Percentiles rank a stretch among this genome's conserved stretches.
phyloP scores from a whole-genome alignment of 768 basidiomycete genomes.

The Leccinum disarticulatum region DNA sequence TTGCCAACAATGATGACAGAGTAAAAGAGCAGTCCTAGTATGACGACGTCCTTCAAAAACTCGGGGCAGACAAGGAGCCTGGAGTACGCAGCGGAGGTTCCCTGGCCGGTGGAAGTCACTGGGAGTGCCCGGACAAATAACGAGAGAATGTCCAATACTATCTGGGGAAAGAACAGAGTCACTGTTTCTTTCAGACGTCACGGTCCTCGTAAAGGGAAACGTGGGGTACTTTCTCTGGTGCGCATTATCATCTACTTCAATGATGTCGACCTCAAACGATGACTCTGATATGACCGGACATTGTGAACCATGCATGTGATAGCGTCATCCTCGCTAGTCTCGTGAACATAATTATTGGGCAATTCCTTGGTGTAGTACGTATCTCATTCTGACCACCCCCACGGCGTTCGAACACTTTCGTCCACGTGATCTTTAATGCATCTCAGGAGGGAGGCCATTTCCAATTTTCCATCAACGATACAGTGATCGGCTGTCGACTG shows the following conservation, averaged over 20 bases:
- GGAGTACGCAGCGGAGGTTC: no score
- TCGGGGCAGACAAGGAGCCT: no score
- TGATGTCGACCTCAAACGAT: background rate
- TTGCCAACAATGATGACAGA: no score
- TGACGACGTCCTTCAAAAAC: no score
- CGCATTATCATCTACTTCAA: background rate
- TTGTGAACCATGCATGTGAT: background rate
- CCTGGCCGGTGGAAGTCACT: no score
- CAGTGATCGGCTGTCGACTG: background rate
- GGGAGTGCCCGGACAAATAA: no score
- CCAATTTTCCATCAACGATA: conserved; percentile 1
- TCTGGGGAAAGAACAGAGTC: no score
- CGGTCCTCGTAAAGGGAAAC: conserved; percentile 1
- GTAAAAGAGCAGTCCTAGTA: no score
- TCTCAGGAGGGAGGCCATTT: background rate
- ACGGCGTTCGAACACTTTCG: background rate
- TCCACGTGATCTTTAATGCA: no score
- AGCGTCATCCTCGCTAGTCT: background rate
- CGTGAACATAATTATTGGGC: background rate
- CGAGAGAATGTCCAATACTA: no score
- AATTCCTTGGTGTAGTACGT: conserved; percentile 11
- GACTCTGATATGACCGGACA: background rate
- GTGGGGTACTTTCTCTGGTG: conserved; percentile 1
- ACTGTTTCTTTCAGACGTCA: background rate
- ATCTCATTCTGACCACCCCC: background rate